Evolutionary conservation across 2,329 filamentous ascomycete species (phyloP).

Genomic region (Calonectria pauciramosa): DNA sequence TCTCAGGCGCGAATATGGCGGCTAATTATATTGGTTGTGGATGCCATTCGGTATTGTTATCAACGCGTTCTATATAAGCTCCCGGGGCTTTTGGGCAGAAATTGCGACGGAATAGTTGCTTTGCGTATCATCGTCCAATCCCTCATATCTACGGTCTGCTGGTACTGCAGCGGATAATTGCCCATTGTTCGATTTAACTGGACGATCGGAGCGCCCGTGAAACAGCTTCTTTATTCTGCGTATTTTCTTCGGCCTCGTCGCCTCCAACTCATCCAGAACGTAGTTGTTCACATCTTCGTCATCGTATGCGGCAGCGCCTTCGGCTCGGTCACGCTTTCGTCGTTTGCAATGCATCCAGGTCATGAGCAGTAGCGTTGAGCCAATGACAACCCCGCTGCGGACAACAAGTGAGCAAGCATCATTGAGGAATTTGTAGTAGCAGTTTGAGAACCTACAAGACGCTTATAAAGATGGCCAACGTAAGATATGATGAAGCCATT

Average conservation of each 20-base stretch:
- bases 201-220: background rate
- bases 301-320: background rate
- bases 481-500: background rate
- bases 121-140: background rate
- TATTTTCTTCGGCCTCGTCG: background rate
- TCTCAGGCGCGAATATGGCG: background rate
- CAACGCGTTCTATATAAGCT: background rate
- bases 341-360: background rate
- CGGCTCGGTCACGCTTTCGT: background rate
- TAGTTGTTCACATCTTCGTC: background rate
- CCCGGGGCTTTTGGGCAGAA: background rate
- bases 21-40: background rate
- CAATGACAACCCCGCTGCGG: background rate
- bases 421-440: too few relatives aligned
- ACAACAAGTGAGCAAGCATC: too few relatives aligned
- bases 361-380: background rate
- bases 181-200: background rate
- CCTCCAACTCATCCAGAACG: background rate
- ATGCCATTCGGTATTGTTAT: too few relatives aligned
- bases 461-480: background rate
- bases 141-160: too few relatives aligned
- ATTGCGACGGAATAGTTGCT: background rate
- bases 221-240: background rate
- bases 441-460: background rate
- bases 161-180: background rate